A percentile compares a stretch with the other conserved stretches of the same genome.
phyloP scores from a whole-genome alignment of 495 filamentous ascomycete species.

The Neurospora africana region DNA sequence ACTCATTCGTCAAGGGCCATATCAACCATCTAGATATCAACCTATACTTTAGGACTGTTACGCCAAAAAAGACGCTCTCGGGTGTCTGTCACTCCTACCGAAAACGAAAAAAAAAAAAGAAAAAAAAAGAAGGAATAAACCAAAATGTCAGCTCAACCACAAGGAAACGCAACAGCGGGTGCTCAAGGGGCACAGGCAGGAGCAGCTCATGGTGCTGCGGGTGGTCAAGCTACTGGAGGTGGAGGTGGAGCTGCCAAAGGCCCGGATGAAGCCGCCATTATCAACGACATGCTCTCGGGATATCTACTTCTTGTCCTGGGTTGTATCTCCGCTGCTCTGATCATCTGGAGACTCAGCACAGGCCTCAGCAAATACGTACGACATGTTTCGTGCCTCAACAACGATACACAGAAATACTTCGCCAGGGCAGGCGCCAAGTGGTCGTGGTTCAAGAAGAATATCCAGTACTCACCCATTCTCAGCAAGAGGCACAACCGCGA shows the following conservation, averaged over 20 bases:
- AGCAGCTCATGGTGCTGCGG: conserved; percentile 2
- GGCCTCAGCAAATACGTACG: conserved; percentile 60
- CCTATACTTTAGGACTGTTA: not conserved
- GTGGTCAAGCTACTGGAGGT: not conserved
- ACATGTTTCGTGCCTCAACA: conserved; percentile 57
- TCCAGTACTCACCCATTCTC: conserved; percentile 74
- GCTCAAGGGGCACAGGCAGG: conserved; percentile 1
- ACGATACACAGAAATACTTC: conserved; percentile 53
- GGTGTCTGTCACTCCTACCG: no score
- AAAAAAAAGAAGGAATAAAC: not conserved
- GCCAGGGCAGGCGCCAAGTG: conserved; percentile 35
- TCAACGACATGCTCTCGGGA: conserved; percentile 34
- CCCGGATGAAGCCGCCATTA: conserved; percentile 17
- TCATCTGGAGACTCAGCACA: conserved; percentile 39
- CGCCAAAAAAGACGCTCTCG: not conserved
- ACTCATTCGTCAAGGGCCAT: not conserved
- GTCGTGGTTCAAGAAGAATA: conserved; percentile 67
- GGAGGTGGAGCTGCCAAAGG: conserved; percentile 10
- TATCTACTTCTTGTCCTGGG: conserved; percentile 40
- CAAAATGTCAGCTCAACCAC: not conserved
- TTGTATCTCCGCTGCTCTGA: conserved; percentile 28
- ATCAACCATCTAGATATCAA: not conserved
- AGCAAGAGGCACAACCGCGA: conserved; percentile 80
- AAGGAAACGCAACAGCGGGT: conserved; percentile 1
- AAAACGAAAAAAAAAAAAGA: no score